Evolutionary conservation across 352 stramenopile genomes (phyloP).

Genomic region (Phytophthora tubulina): DNA sequence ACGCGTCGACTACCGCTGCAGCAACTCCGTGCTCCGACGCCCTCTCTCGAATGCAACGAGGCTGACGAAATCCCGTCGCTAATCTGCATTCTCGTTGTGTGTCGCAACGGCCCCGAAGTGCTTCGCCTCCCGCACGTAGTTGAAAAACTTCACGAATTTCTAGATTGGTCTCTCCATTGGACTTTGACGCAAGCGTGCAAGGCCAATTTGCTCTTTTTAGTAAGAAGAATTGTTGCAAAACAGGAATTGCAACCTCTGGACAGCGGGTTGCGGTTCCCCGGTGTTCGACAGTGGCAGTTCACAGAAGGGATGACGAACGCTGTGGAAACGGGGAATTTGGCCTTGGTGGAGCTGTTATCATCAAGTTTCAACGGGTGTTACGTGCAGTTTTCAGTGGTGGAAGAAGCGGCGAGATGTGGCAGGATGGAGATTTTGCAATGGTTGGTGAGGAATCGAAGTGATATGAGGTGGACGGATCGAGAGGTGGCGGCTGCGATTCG

Average conservation of each 20-base stretch:
- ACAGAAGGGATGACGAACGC: conserved; percentile 6
- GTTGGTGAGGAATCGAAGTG: conserved; percentile 7
- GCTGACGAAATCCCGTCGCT: background rate
- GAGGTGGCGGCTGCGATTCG: conserved; percentile 10
- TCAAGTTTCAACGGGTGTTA: conserved; percentile 11
- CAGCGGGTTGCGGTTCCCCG: background rate
- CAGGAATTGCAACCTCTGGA: conserved; percentile 6
- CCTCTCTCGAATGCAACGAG: background rate
- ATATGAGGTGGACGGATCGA: conserved; percentile 11
- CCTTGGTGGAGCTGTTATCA: conserved; percentile 15
- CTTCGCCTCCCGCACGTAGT: conserved; percentile 22
- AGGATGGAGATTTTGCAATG: conserved; percentile 18
- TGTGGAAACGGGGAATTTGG: conserved; percentile 5
- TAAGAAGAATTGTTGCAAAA: conserved; percentile 4
- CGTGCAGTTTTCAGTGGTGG: conserved; percentile 1
- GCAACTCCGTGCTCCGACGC: background rate
- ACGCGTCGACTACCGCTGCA: background rate
- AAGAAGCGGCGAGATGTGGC: conserved; percentile 8
- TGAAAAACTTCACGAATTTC: conserved; percentile 17
- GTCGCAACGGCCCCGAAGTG: conserved; percentile 4
- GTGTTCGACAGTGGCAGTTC: conserved; percentile 29
- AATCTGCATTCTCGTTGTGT: conserved; percentile 11
- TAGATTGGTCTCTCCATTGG: conserved; percentile 18
- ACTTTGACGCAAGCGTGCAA: conserved; percentile 12
- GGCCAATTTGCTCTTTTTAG: conserved; percentile 16